Evolutionary conservation across 805 yeast species (phyloP).

Genomic region (Ogataea paraovalis): DNA sequence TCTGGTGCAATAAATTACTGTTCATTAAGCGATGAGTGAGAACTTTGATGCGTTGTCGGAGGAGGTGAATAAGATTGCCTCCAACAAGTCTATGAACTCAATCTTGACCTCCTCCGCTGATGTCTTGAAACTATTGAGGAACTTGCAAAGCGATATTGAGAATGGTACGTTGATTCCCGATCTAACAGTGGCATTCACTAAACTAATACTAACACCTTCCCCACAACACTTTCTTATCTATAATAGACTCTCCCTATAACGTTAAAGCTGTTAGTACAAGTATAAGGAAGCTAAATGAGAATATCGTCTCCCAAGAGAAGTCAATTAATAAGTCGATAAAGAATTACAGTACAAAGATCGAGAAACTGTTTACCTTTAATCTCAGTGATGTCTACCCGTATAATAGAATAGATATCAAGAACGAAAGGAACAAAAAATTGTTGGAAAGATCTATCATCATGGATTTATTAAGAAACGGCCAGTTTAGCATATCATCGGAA

Average conservation of each 20-base stretch:
- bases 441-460: conserved; percentile 28
- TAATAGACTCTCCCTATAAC: conserved; percentile 1
- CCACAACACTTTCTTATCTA: too few relatives aligned
- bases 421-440: conserved; percentile 8
- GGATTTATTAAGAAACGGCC: conserved; percentile 31
- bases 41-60: conserved; percentile 24
- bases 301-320: conserved; percentile 30
- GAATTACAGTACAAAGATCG: conserved; percentile 24
- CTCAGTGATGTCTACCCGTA: conserved; percentile 25
- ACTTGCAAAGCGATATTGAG: conserved; percentile 21
- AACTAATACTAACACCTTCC: too few relatives aligned
- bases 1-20: too few relatives aligned
- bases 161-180: conserved; percentile 5
- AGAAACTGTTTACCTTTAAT: conserved; percentile 23
- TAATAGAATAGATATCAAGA: conserved; percentile 16
- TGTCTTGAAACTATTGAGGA: conserved; percentile 24
- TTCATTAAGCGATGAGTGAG: conserved; percentile 10
- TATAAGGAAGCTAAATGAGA: conserved; percentile 21
- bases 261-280: conserved; percentile 6
- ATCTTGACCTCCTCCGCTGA: conserved; percentile 28
- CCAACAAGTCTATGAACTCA: conserved; percentile 27
- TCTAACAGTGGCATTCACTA: too few relatives aligned
- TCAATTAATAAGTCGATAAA: conserved; percentile 25
- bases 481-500: conserved; percentile 23
- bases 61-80: conserved; percentile 28